Evolutionary conservation across 129 eudicot species (phyloP).

Genomic region (Daucus carota): DH1_v3.0 NC_030386.2:18611001-18611500

Average conservation of each 20-base stretch:
- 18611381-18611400: conserved; percentile 19
- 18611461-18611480: too few relatives aligned
- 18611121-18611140: conserved; percentile 16
- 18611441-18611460: too few relatives aligned
- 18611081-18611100: too few relatives aligned
- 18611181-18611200: conserved; percentile 1
- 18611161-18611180: conserved; percentile 14
- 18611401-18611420: too few relatives aligned
- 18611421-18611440: too few relatives aligned
- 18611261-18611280: conserved; percentile 21
- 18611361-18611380: conserved; percentile 15
- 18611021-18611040: conserved; percentile 24
- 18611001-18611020: conserved; percentile 6
- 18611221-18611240: conserved; percentile 6
- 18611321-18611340: conserved; percentile 8
- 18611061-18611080: neutral
- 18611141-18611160: conserved; percentile 26
- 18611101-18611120: too few relatives aligned
- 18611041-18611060: conserved; percentile 18
- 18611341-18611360: conserved; percentile 25
- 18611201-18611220: conserved; percentile 13
- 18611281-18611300: conserved; percentile 22
- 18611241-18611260: conserved; percentile 28
- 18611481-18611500: too few relatives aligned
- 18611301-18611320: conserved; percentile 21